These are phyloP conservation scores for Zalaria sp. DNA, from an alignment of 2,329 filamentous ascomycete genomes.

Conservation along the genomic window DNA sequence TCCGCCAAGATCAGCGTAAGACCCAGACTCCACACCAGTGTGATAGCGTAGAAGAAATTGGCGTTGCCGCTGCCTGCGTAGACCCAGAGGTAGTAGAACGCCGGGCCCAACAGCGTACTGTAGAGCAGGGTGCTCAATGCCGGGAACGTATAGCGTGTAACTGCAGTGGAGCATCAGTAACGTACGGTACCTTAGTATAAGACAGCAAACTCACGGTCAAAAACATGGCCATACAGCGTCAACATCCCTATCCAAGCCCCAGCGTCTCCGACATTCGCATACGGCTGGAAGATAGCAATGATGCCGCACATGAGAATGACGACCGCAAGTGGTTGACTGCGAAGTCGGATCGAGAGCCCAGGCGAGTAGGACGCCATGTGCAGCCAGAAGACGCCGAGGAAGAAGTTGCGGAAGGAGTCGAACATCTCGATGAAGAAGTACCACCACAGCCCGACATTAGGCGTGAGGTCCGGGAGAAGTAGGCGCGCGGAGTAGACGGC, in stretches of 20 bases:
- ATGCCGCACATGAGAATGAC: slow-evolving; percentile 75
- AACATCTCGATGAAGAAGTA: slow-evolving; percentile 99
- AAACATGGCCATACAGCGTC: slow-evolving; percentile 79
- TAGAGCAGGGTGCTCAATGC: slow-evolving; percentile 74
- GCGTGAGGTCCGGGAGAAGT: slow-evolving; percentile 79
- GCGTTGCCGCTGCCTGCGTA: slow-evolving; percentile 96
- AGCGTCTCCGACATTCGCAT: slow-evolving; percentile 83
- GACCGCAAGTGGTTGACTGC: slow-evolving; percentile 75
- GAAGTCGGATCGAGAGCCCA: slow-evolving; percentile 68
- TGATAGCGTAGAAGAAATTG: slow-evolving; percentile 99
- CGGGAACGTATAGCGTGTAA: slow-evolving; percentile 90
- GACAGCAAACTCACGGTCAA: slow-evolving; percentile 47
- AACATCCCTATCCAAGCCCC: slow-evolving; percentile 73
- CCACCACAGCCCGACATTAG: slow-evolving; percentile 96
- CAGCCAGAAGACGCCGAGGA: slow-evolving; percentile 95
- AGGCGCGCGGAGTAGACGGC: slow-evolving; percentile 92
- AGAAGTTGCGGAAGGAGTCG: slow-evolving; percentile 93
- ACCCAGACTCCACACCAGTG: slow-evolving; percentile 91
- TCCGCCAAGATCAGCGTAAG: slow-evolving; percentile 79
- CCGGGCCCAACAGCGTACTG: slow-evolving; percentile 74
- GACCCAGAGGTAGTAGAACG: slow-evolving; percentile 96
- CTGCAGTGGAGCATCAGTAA: slow-evolving; percentile 20
- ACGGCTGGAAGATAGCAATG: slow-evolving; percentile 92
- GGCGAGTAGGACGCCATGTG: slow-evolving; percentile 84
- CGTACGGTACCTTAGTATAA: slow-evolving; percentile 13